Percentiles rank a stretch among this genome's conserved stretches.
Conservation (phyloP, 139 green algal genomes). For the Pseudopediastrum boryanum region DNA sequence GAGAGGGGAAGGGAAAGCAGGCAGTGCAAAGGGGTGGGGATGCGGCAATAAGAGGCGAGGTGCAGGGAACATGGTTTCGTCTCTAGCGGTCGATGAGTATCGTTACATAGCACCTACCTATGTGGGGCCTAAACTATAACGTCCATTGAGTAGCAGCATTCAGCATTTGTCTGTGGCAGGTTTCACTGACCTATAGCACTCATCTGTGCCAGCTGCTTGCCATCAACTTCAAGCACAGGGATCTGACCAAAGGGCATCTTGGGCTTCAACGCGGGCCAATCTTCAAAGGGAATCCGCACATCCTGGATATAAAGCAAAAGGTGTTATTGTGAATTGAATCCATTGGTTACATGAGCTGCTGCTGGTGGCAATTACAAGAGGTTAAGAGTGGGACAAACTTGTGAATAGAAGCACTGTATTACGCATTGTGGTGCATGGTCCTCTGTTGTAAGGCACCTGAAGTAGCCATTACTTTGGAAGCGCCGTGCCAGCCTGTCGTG, state of each 20-base stretch:
- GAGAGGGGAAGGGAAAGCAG: too few relatives aligned
- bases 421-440: background rate
- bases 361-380: background rate
- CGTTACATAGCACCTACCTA: too few relatives aligned
- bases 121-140: too few relatives aligned
- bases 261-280: constrained; percentile 35
- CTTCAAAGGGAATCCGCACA: background rate
- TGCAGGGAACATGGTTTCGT: too few relatives aligned
- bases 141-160: too few relatives aligned
- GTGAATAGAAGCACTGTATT: background rate
- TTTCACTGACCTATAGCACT: constrained; percentile 44
- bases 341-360: background rate
- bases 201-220: constrained; percentile 10
- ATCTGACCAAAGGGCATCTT: constrained; percentile 47
- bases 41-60: too few relatives aligned
- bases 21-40: too few relatives aligned
- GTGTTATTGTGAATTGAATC: too few relatives aligned
- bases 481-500: background rate
- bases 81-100: too few relatives aligned
- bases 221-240: constrained; percentile 46
- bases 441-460: background rate
- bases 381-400: background rate
- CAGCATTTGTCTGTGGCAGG: too few relatives aligned
- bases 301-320: constrained; percentile 24
- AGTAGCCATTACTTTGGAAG: background rate